Evolutionary conservation across 2,329 filamentous ascomycete genomes (phyloP).

Genomic region (Colletotrichum sp.): DNA sequence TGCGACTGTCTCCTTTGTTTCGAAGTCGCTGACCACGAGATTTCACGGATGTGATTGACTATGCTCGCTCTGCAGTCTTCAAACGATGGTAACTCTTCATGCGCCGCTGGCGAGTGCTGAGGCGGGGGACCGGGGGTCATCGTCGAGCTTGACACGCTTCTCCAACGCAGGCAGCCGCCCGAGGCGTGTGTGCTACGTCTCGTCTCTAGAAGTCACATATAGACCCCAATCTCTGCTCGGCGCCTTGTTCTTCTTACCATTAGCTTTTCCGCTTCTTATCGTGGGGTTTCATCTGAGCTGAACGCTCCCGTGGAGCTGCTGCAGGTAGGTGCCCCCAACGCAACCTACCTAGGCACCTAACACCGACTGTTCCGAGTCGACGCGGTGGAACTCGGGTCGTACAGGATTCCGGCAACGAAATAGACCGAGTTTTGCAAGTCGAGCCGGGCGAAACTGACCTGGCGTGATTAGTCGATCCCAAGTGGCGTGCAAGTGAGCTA

Average conservation of each 20-base stretch:
- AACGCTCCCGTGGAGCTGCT: background rate
- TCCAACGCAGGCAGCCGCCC: constrained; percentile 6
- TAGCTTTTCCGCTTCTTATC: background rate
- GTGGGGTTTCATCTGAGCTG: background rate
- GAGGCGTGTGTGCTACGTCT: background rate
- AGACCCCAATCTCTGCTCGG: background rate
- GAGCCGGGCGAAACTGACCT: background rate
- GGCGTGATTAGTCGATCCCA: background rate
- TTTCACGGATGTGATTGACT: constrained; percentile 12
- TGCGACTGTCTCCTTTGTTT: constrained; percentile 20
- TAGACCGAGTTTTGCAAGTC: background rate
- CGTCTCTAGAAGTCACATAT: constrained; percentile 2
- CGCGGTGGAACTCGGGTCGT: background rate
- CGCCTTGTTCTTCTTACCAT: background rate
- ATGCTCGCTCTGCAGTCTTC: background rate
- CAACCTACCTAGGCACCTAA: background rate
- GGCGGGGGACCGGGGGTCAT: background rate
- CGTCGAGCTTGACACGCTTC: constrained; percentile 12
- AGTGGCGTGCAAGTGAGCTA: background rate
- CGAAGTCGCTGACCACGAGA: background rate
- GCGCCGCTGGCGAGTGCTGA: background rate
- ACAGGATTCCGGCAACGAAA: background rate
- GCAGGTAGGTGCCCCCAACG: background rate
- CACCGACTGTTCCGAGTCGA: background rate
- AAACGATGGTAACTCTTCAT: background rate